These are phyloP conservation scores for Penicillium sp. DNA, from an alignment of 2,329 filamentous ascomycete species.

Conservation along the genomic window DNA sequence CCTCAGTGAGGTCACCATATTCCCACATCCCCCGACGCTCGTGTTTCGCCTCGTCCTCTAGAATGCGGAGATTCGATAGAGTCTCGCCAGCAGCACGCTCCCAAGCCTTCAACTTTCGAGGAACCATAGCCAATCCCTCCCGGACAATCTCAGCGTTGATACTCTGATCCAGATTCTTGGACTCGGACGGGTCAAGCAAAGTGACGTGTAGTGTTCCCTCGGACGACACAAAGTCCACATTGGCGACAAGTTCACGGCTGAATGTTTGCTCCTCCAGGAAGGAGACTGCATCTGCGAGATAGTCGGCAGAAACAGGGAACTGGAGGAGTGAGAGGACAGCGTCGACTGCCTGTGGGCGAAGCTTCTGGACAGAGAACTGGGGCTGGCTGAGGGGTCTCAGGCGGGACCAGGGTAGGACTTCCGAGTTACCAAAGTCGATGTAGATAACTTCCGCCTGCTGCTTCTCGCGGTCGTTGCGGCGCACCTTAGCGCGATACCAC, in stretches of 20 bases:
- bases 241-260: constrained; percentile 80
- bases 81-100: constrained; percentile 77
- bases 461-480: constrained; percentile 87
- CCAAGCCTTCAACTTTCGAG: constrained; percentile 88
- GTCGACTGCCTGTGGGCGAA: constrained; percentile 86
- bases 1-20: constrained; percentile 94
- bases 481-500: constrained; percentile 92
- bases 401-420: constrained; percentile 81
- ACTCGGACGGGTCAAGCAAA: constrained; percentile 75
- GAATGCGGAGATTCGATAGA: constrained; percentile 72
- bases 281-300: constrained; percentile 77
- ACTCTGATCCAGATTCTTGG: constrained; percentile 71
- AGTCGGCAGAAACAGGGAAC: constrained; percentile 80
- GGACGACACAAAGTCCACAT: constrained; percentile 83
- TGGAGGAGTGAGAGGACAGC: constrained; percentile 88
- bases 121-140: constrained; percentile 87
- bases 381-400: constrained; percentile 79
- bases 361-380: constrained; percentile 79
- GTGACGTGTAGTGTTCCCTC: constrained; percentile 87
- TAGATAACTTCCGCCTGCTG: constrained; percentile 91
- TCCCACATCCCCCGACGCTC: constrained; percentile 92
- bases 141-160: constrained; percentile 87
- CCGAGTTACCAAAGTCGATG: constrained; percentile 95
- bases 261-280: constrained; percentile 78
- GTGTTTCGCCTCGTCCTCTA: constrained; percentile 78